Evolutionary conservation across 73 alveolate genomes (phyloP), one percentile per base, ranked within the genome.

Genomic region (Effrenium voratum): DNA sequence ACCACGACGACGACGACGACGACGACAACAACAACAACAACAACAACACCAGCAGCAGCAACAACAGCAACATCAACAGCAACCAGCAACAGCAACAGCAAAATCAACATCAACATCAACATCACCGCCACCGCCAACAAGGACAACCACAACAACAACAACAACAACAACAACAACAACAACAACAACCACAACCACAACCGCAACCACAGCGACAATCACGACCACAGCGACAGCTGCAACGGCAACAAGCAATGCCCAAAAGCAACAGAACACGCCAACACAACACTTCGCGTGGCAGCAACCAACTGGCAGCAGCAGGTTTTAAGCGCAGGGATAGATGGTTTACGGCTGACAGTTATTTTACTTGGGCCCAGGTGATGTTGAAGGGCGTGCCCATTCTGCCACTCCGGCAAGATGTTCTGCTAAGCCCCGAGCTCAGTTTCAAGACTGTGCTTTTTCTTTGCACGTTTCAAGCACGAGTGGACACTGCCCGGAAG

Each of bases 351-450:
- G n/a, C n/a, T n/a, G n/a, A n/a, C n/a, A n/a, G n/a, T n/a, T n/a
- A n/a, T n/a, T n/a, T n/a, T n/a, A n/a, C n/a, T n/a, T n/a, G n/a
- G n/a, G n/a, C n/a, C n/a, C n/a, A n/a, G n/a, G n/a, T n/a, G n/a
- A n/a, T n/a, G n/a, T n/a, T n/a, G n/a, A n/a, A n/a, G 95, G 81
- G 63, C 83, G 59, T 87, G 95, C 95, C 95, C 46, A 68, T 87
- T 36, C 84, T 87, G 19, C 95, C 95, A 43, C 84, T 87, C 84
- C 95, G 95, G 95, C 95, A 87, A 84, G 95, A 87, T 87, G 95
- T 87, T 36, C 75, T 87, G 50, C 95, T 87, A 38, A 43, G 95
- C 63, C 45, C 6, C 6, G 85, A 28, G 50, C 84, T 30, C 80
- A 87, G 26, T 24, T 19, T 28, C 12, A 30, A 34, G 44, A 26